Evolutionary conservation across 2,329 filamentous ascomycete genomes (phyloP).

Genomic region (Alternaria sp.): DNA sequence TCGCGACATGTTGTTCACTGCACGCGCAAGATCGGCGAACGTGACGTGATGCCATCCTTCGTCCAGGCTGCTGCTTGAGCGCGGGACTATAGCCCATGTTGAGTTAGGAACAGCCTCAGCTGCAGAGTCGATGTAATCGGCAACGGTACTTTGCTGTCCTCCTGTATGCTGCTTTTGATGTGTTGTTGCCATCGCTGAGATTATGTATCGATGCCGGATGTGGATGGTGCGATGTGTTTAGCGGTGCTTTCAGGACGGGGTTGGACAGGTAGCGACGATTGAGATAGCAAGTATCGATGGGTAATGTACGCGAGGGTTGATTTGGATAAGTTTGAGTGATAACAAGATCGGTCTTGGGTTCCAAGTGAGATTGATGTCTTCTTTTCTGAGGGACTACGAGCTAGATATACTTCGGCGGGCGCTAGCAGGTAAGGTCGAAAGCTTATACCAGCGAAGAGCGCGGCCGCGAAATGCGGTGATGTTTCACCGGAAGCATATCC

Average conservation of each 20-base stretch:
- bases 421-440: neutral
- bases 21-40: neutral
- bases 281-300: too few species aligned
- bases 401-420: neutral
- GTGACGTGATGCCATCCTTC: slow-evolving; percentile 1
- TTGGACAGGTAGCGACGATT: neutral
- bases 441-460: neutral
- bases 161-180: neutral
- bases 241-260: neutral
- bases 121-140: slow-evolving; percentile 3
- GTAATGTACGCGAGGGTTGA: neutral
- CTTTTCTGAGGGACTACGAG: neutral
- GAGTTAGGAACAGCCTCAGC: neutral
- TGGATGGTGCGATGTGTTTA: neutral
- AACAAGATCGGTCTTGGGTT: neutral
- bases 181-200: neutral
- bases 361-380: neutral
- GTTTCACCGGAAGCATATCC: neutral
- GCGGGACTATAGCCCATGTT: slow-evolving; percentile 2
- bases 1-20: neutral
- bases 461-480: neutral
- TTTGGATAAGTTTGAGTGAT: neutral
- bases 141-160: neutral
- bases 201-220: neutral
- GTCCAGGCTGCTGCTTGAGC: neutral